Percentiles rank a stretch among this genome's conserved stretches.
phyloP scores from a whole-genome alignment of 2,329 filamentous ascomycete genomes.

The Dactylellina parvicollis region DNA sequence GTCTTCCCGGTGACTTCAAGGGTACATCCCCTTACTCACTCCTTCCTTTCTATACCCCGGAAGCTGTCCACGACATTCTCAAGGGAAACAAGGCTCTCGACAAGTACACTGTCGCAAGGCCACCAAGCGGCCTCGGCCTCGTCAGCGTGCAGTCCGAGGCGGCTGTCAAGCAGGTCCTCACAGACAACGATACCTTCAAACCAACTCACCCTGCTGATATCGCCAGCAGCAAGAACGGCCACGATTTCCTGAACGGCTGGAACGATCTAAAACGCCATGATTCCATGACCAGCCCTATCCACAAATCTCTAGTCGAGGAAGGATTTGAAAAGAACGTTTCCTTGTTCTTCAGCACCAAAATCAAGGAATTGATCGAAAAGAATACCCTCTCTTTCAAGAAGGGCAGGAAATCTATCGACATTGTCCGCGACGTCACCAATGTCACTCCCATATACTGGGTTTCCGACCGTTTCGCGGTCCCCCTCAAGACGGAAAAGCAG shows the following conservation, averaged over 20 bases:
- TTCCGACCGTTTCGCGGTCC: conserved; percentile 72
- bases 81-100: conserved; percentile 47
- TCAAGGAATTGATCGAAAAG: conserved; percentile 63
- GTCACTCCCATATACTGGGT: conserved; percentile 72
- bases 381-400: conserved; percentile 65
- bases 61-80: conserved; percentile 37
- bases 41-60: conserved; percentile 47
- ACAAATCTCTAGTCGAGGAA: conserved; percentile 63
- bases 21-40: conserved; percentile 44
- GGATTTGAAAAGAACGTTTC: conserved; percentile 63
- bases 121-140: conserved; percentile 62
- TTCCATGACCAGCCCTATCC: conserved; percentile 62
- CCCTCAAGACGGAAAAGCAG: conserved; percentile 71
- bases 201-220: conserved; percentile 65
- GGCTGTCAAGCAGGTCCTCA: conserved; percentile 65
- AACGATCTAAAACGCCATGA: conserved; percentile 63
- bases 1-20: conserved; percentile 25
- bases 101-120: conserved; percentile 59
- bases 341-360: conserved; percentile 63
- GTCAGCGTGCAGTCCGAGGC: conserved; percentile 66
- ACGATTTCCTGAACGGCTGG: conserved; percentile 66
- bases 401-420: conserved; percentile 64
- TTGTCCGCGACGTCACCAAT: conserved; percentile 75
- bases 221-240: conserved; percentile 62
- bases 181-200: conserved; percentile 65